Percentiles rank a stretch among this genome's conserved stretches.
Evolutionary conservation across 2,329 filamentous ascomycete genomes (phyloP).

Genomic region (Zopfia rhizophila): DNA sequence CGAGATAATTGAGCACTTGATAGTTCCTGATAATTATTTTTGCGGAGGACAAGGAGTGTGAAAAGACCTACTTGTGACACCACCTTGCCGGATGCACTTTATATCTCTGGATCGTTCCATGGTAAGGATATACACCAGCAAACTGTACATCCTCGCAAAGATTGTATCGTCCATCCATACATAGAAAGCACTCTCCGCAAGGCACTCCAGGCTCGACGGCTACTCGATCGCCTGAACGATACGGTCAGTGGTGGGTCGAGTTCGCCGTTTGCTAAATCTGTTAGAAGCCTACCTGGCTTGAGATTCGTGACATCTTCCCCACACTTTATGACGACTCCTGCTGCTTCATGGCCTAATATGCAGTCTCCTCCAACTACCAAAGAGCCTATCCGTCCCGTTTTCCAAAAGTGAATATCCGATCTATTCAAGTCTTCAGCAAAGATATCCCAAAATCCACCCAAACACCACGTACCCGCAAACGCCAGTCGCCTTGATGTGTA

Average conservation of each 20-base stretch:
- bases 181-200: constrained; percentile 69
- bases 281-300: constrained; percentile 52
- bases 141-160: constrained; percentile 72
- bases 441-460: not conserved
- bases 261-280: not conserved
- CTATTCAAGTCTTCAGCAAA: constrained; percentile 42
- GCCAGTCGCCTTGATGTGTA: constrained; percentile 71
- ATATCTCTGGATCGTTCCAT: constrained; percentile 70
- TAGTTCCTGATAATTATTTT: not conserved
- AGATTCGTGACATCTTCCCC: constrained; percentile 66
- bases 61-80: constrained; percentile 40
- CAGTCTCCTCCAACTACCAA: constrained; percentile 71
- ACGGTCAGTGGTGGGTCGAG: constrained; percentile 1
- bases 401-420: constrained; percentile 77
- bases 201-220: constrained; percentile 74
- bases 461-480: constrained; percentile 66
- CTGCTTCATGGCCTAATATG: constrained; percentile 73
- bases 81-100: constrained; percentile 71
- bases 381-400: constrained; percentile 70
- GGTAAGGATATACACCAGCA: constrained; percentile 69
- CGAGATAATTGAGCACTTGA: not conserved
- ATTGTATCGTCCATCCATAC: constrained; percentile 69
- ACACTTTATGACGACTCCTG: constrained; percentile 68
- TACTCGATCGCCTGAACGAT: constrained; percentile 66
- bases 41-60: not conserved